Evolutionary conservation across 768 basidiomycete species (phyloP).

Genomic region (Lactarius hatsudake): DNA sequence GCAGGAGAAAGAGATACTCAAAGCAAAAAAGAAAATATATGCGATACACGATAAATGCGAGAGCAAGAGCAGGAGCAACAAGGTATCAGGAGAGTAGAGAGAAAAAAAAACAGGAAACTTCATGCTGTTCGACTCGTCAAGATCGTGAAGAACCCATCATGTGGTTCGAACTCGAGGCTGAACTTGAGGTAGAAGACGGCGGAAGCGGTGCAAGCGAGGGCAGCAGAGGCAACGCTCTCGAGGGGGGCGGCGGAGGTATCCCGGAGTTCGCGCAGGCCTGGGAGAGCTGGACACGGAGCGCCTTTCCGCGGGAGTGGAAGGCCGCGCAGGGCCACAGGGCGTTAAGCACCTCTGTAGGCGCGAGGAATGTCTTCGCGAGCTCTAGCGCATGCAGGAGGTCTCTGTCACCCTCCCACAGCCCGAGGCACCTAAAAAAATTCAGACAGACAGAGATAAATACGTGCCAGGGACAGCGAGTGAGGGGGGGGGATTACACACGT

Average conservation of each 20-base stretch:
- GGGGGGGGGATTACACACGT: constrained; percentile 42
- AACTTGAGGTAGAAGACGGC: neutral
- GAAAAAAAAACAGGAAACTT: neutral
- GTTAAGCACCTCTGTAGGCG: constrained; percentile 64
- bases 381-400: constrained; percentile 57
- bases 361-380: constrained; percentile 61
- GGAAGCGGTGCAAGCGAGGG: neutral
- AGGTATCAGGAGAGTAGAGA: neutral
- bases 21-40: no score
- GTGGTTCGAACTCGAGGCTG: neutral
- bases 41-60: neutral
- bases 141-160: neutral
- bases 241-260: constrained; percentile 28
- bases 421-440: constrained; percentile 48
- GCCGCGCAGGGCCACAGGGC: constrained; percentile 59
- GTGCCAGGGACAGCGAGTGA: neutral
- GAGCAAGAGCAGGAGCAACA: neutral
- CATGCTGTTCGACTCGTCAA: neutral
- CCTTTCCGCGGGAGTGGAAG: constrained; percentile 29
- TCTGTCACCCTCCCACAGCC: constrained; percentile 63
- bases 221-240: neutral
- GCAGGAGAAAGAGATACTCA: no score
- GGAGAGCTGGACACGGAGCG: constrained; percentile 30
- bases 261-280: constrained; percentile 30
- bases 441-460: constrained; percentile 7